phyloP scores from a whole-genome alignment of 1,284 basidiomycete genomes.

The Ceratobasidium papillatum region DNA sequence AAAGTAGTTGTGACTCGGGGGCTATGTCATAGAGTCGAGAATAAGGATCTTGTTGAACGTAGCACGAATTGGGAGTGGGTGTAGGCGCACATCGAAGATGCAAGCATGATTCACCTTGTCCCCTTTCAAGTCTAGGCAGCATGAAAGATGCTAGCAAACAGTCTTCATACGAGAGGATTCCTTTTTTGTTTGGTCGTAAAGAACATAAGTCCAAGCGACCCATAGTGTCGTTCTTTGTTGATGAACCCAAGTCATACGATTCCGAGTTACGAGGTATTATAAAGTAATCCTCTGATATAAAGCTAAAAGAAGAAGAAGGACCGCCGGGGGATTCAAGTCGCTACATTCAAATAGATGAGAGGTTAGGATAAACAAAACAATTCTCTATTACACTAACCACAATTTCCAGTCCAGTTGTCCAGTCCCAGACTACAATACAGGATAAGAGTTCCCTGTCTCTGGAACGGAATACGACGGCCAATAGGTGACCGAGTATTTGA shows the following conservation, averaged over 20 bases:
- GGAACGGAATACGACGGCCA: slow-evolving; percentile 20
- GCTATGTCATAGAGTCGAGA: slow-evolving; percentile 6
- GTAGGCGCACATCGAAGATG: slow-evolving; percentile 16
- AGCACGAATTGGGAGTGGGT: background rate
- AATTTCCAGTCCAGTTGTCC: slow-evolving; percentile 8
- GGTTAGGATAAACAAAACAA: background rate
- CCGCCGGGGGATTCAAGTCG: slow-evolving; percentile 5
- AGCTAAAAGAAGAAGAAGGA: background rate
- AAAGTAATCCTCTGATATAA: slow-evolving; percentile 21
- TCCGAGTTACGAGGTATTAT: slow-evolving; percentile 16
- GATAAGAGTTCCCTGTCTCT: slow-evolving; percentile 1
- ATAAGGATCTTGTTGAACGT: background rate
- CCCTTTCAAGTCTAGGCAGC: background rate
- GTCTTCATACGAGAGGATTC: background rate
- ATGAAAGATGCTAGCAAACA: slow-evolving; percentile 6
- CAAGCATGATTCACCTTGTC: slow-evolving; percentile 7
- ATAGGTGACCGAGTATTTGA: slow-evolving; percentile 13
- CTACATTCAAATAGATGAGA: background rate
- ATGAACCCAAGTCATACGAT: background rate
- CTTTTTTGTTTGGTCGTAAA: background rate
- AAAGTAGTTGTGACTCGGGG: slow-evolving; percentile 3
- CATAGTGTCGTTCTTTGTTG: background rate
- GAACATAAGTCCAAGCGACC: slow-evolving; percentile 2
- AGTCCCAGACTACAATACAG: slow-evolving; percentile 30
- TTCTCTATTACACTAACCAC: background rate